Evolutionary conservation across 805 yeast genomes (phyloP).

Genomic region (Saccharomycopsis selenospora): DNA sequence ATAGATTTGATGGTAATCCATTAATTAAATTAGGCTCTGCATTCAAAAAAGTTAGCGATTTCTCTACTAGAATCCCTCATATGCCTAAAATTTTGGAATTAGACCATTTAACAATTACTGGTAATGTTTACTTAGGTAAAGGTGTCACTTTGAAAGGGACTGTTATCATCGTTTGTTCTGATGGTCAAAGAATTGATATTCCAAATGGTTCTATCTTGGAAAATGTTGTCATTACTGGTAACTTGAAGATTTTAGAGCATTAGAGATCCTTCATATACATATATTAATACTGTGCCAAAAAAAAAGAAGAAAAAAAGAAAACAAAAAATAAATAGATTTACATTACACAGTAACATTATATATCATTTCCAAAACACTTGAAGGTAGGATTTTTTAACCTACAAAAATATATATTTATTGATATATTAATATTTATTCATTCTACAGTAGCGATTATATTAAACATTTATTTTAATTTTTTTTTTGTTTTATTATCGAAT

Average conservation of each 20-base stretch:
- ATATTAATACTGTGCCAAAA: too few species aligned
- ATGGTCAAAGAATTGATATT: slow-evolving; percentile 93
- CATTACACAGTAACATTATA: neutral
- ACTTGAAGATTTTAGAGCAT: slow-evolving; percentile 89
- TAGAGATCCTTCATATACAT: too few species aligned
- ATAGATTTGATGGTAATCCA: slow-evolving; percentile 87
- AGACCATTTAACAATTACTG: slow-evolving; percentile 96
- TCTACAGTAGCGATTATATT: too few species aligned
- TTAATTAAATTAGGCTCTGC: slow-evolving; percentile 93
- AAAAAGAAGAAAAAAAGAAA: too few species aligned
- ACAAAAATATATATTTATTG: too few species aligned
- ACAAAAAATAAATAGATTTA: too few species aligned
- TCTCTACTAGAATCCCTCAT: slow-evolving; percentile 84
- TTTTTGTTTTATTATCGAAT: too few species aligned
- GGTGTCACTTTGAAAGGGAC: slow-evolving; percentile 91
- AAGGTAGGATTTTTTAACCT: too few species aligned
- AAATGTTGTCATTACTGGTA: slow-evolving; percentile 96
- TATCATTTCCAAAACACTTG: too few species aligned
- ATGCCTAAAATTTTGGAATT: slow-evolving; percentile 95
- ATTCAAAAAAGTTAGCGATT: slow-evolving; percentile 90
- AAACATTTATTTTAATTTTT: too few species aligned
- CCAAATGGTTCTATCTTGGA: slow-evolving; percentile 94
- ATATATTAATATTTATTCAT: too few species aligned
- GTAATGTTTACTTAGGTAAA: slow-evolving; percentile 88
- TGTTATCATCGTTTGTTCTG: slow-evolving; percentile 94